Percentiles rank a stretch among this genome's conserved stretches.
phyloP scores from a whole-genome alignment of 2,329 filamentous ascomycete species.

The Apiospora hydei region DNA sequence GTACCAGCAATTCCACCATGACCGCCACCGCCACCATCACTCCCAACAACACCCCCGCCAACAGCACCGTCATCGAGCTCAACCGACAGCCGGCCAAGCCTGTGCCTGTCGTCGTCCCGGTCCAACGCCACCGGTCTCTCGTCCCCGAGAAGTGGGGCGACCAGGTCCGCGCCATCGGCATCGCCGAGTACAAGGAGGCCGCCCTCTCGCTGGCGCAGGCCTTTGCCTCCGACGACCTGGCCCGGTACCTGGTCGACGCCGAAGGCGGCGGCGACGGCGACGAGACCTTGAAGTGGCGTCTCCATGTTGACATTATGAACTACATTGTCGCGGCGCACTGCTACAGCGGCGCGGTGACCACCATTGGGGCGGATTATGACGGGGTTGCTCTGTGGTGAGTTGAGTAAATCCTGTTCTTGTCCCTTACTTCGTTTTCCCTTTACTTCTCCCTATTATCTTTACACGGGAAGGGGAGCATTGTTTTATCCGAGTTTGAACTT shows the following conservation, averaged over 20 bases:
- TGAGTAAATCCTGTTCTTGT: slow-evolving; percentile 49
- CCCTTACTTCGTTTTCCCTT: background rate
- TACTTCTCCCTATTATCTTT: no score
- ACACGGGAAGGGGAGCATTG: background rate
- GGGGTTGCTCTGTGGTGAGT: slow-evolving; percentile 81
- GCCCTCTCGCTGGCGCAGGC: slow-evolving; percentile 77
- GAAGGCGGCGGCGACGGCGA: slow-evolving; percentile 58
- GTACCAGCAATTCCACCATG: slow-evolving; percentile 31
- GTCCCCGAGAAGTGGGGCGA: slow-evolving; percentile 60
- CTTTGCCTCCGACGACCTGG: slow-evolving; percentile 77
- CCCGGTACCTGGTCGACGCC: slow-evolving; percentile 76
- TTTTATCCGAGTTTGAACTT: no score
- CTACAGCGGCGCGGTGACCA: slow-evolving; percentile 76
- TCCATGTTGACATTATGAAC: slow-evolving; percentile 79
- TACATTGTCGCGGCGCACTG: slow-evolving; percentile 80
- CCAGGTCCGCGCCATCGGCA: slow-evolving; percentile 67
- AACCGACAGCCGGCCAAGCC: slow-evolving; percentile 37
- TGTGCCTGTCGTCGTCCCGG: background rate
- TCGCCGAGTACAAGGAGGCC: slow-evolving; percentile 74
- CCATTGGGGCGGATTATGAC: slow-evolving; percentile 78
- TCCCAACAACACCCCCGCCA: background rate
- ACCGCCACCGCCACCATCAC: background rate
- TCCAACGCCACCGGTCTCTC: slow-evolving; percentile 48
- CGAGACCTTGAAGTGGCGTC: slow-evolving; percentile 71
- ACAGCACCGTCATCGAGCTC: slow-evolving; percentile 11